A percentile compares a stretch with the other conserved stretches of the same genome.
Conservation (phyloP, 495 filamentous ascomycete genomes). For the Penicillium simplicissimum region DNA sequence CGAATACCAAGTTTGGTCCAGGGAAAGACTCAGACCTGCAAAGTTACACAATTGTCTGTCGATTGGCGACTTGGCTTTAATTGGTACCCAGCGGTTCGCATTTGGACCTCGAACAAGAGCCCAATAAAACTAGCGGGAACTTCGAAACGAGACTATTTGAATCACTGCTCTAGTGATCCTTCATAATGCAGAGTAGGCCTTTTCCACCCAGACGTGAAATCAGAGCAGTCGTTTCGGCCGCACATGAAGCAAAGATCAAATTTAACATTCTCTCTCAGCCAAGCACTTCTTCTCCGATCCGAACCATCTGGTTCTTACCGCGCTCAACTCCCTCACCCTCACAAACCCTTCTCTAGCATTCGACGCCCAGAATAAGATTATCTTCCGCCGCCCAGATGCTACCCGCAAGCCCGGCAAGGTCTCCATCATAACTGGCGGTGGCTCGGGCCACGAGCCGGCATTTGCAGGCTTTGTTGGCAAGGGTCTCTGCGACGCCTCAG, state of each 20-base stretch:
- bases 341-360: constrained; percentile 85
- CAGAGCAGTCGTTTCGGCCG: no score
- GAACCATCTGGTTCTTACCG: constrained; percentile 71
- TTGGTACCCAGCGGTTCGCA: not conserved
- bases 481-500: constrained; percentile 81
- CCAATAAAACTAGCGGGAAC: not conserved
- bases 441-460: constrained; percentile 89
- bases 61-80: constrained; percentile 6
- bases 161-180: constrained; percentile 18
- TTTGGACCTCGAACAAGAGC: not conserved
- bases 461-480: constrained; percentile 72
- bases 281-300: constrained; percentile 96
- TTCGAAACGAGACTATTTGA: no score
- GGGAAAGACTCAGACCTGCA: constrained; percentile 11
- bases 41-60: not conserved
- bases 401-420: constrained; percentile 57
- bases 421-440: constrained; percentile 85
- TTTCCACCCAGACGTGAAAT: constrained; percentile 6
- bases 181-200: constrained; percentile 24
- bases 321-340: constrained; percentile 73
- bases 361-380: constrained; percentile 79
- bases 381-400: constrained; percentile 70
- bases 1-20: constrained; percentile 10
- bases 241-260: not conserved
- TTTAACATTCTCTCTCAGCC: constrained; percentile 32